phyloP scores from a whole-genome alignment of 2,329 filamentous ascomycete genomes.

The Phialophora macrospora region DNA sequence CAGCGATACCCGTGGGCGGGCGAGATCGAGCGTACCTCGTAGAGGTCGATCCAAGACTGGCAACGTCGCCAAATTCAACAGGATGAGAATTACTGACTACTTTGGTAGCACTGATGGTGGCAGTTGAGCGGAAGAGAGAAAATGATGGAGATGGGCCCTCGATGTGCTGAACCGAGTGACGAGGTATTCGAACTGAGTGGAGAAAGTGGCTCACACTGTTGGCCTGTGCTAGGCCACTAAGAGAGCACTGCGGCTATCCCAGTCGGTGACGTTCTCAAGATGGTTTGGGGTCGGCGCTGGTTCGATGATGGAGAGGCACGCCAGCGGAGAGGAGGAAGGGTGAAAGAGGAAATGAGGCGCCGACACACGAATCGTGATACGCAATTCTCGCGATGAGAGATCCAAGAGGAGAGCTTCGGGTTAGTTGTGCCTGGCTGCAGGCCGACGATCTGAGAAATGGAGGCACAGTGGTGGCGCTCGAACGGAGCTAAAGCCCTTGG shows the following conservation, averaged over 20 bases:
- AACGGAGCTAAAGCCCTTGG: not conserved
- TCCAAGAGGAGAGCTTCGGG: constrained; percentile 1
- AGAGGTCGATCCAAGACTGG: not conserved
- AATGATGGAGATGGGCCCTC: constrained; percentile 11
- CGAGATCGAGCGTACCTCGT: not conserved
- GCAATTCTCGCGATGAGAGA: constrained; percentile 6
- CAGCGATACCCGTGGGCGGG: not conserved
- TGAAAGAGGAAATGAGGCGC: constrained; percentile 12
- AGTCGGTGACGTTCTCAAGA: constrained; percentile 3
- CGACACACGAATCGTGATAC: constrained; percentile 13
- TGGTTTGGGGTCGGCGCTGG: constrained; percentile 7
- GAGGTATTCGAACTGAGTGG: constrained; percentile 16
- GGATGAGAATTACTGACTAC: not conserved
- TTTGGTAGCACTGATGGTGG: not conserved
- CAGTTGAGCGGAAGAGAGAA: constrained; percentile 1
- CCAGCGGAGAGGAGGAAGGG: constrained; percentile 1
- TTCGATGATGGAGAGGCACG: constrained; percentile 8
- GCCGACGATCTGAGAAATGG: constrained; percentile 4
- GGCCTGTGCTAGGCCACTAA: constrained; percentile 17
- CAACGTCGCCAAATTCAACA: not conserved
- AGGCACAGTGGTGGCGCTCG: not conserved
- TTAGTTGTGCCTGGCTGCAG: constrained; percentile 2
- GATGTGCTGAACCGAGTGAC: constrained; percentile 9
- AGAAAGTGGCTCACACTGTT: constrained; percentile 15
- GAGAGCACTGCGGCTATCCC: constrained; percentile 7